These are phyloP conservation scores for Telfairia occidentalis DNA, from an alignment of 331 rosid genomes.

Conservation along the genomic window DNA sequence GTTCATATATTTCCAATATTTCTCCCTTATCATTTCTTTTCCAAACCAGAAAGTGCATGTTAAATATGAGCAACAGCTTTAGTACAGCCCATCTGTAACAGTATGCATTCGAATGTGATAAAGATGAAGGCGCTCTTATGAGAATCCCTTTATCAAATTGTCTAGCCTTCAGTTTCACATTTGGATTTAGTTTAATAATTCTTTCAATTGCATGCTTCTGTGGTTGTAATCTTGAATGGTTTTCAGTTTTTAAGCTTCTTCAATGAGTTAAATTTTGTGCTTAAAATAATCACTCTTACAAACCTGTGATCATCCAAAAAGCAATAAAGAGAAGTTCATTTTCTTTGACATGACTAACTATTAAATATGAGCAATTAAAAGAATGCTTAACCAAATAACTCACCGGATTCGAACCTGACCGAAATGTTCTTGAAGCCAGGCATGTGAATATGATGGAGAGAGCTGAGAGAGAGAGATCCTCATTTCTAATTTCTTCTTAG, in stretches of 20 bases:
- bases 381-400: constrained; percentile 49
- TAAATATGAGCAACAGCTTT: not conserved
- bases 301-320: constrained; percentile 31
- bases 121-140: not conserved
- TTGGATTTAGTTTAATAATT: not conserved
- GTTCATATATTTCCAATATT: not conserved
- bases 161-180: not conserved
- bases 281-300: constrained; percentile 30
- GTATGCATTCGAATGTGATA: not conserved
- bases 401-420: constrained; percentile 64
- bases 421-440: constrained; percentile 24
- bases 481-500: constrained; percentile 21
- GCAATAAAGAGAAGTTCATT: constrained; percentile 19
- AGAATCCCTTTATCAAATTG: not conserved
- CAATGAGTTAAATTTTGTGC: constrained; percentile 8
- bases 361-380: constrained; percentile 24
- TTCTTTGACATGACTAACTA: constrained; percentile 25
- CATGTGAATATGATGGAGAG: constrained; percentile 29
- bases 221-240: not conserved
- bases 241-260: not conserved
- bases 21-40: not conserved
- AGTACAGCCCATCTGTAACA: not conserved
- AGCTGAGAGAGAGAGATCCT: constrained; percentile 17
- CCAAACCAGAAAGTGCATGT: not conserved
- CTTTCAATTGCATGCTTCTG: not conserved